These are phyloP conservation scores for Pseudohyphozyma bogoriensis DNA, from an alignment of 768 basidiomycete genomes.

Conservation along the genomic window DNA sequence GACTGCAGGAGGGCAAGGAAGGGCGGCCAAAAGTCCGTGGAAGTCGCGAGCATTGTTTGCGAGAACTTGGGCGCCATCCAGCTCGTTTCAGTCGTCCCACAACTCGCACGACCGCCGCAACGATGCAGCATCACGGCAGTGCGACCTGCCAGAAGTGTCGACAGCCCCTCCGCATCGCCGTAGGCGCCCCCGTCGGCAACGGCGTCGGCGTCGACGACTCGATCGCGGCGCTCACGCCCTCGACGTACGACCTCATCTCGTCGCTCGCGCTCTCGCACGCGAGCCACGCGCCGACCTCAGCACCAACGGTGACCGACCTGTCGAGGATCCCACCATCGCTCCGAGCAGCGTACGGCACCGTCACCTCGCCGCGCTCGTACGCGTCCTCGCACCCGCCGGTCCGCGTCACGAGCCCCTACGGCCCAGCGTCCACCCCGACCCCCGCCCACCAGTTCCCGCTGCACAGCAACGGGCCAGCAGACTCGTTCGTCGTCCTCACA, in stretches of 20 bases:
- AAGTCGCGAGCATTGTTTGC: too few relatives aligned
- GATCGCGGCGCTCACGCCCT: constrained; percentile 72
- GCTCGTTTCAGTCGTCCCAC: too few relatives aligned
- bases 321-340: constrained; percentile 32
- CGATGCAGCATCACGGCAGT: too few relatives aligned
- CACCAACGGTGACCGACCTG: constrained; percentile 36
- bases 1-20: too few relatives aligned
- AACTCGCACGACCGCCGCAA: too few relatives aligned
- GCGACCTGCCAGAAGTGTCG: not conserved
- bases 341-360: constrained; percentile 2
- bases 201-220: constrained; percentile 58
- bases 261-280: not conserved
- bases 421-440: too few relatives aligned
- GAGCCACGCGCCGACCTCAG: constrained; percentile 45
- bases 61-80: too few relatives aligned
- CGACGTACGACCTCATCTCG: constrained; percentile 70
- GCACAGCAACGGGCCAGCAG: constrained; percentile 9
- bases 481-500: constrained; percentile 77
- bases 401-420: not conserved
- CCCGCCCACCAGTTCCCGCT: not conserved
- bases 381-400: not conserved
- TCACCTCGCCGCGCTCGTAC: constrained; percentile 43
- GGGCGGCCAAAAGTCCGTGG: too few relatives aligned
- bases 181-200: not conserved
- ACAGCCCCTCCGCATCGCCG: not conserved